These are phyloP conservation scores for Cyberlindnera nakhonratchasimensis DNA, from an alignment of 805 yeast genomes.

Conservation along the genomic window DNA sequence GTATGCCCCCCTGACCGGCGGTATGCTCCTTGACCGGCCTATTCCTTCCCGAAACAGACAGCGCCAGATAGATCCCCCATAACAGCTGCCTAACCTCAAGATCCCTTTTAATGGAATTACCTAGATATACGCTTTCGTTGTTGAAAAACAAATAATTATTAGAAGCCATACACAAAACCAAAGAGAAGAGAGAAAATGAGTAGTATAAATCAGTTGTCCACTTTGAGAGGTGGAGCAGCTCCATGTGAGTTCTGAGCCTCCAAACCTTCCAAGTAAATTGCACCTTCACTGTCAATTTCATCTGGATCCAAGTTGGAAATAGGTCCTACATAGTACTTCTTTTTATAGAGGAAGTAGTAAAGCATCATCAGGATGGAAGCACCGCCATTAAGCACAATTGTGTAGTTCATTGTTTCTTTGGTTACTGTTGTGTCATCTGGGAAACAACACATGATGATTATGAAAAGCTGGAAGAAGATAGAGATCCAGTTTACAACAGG, in stretches of 20 bases:
- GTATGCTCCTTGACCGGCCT: background rate
- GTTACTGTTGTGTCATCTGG: conserved; percentile 42
- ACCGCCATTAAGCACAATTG: conserved; percentile 62
- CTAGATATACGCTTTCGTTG: no score
- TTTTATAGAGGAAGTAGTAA: conserved; percentile 52
- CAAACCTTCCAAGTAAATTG: conserved; percentile 16
- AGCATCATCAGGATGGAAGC: conserved; percentile 52
- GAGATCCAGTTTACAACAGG: conserved; percentile 46
- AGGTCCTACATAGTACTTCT: conserved; percentile 58
- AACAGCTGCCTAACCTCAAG: no score
- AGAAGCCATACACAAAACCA: background rate
- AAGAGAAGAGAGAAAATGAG: background rate
- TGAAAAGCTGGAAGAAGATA: conserved; percentile 47
- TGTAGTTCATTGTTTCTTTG: conserved; percentile 62
- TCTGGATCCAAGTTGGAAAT: conserved; percentile 29
- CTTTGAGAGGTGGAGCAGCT: conserved; percentile 8
- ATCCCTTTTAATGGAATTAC: no score
- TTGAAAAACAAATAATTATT: no score
- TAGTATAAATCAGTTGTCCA: background rate
- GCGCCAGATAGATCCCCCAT: no score
- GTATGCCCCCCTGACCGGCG: no score
- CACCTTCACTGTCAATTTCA: conserved; percentile 22
- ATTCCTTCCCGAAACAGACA: background rate
- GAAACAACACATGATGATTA: conserved; percentile 57
- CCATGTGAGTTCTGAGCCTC: conserved; percentile 7